phyloP scores from a whole-genome alignment of 352 stramenopile species.

The Phytophthora idaei region DNA sequence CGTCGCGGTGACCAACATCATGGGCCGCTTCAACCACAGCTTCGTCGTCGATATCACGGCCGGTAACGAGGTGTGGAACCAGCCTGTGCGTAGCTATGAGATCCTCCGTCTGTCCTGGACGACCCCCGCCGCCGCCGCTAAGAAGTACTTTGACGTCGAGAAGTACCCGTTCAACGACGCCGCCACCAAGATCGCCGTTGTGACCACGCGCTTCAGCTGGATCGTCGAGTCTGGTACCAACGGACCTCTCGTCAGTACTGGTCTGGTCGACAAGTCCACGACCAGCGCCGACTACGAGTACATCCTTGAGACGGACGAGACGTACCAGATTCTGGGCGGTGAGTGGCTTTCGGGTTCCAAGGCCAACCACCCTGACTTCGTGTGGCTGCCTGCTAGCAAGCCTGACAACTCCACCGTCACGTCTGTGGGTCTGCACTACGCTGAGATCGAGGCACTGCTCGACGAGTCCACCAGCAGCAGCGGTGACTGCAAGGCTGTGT shows the following conservation, averaged over 20 bases:
- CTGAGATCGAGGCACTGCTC: slow-evolving; percentile 53
- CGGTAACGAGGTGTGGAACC: slow-evolving; percentile 69
- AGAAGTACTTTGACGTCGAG: slow-evolving; percentile 50
- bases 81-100: slow-evolving; percentile 54
- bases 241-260: slow-evolving; percentile 54
- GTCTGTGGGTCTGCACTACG: slow-evolving; percentile 52
- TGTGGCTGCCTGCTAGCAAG: slow-evolving; percentile 64
- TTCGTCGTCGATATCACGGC: slow-evolving; percentile 66
- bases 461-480: slow-evolving; percentile 35
- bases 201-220: slow-evolving; percentile 67
- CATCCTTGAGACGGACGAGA: slow-evolving; percentile 67
- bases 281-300: slow-evolving; percentile 72
- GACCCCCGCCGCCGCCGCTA: slow-evolving; percentile 40
- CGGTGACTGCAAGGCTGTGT: slow-evolving; percentile 25
- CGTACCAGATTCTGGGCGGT: slow-evolving; percentile 67
- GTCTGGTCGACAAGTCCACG: slow-evolving; percentile 52
- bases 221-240: slow-evolving; percentile 61
- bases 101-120: slow-evolving; percentile 52
- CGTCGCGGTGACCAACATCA: slow-evolving; percentile 57
- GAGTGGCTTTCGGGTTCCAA: slow-evolving; percentile 69
- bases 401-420: slow-evolving; percentile 46
- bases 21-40: slow-evolving; percentile 49
- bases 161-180: slow-evolving; percentile 73
- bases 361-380: slow-evolving; percentile 66
- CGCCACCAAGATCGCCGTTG: slow-evolving; percentile 54